Base-by-base conservation (phyloP, 495 filamentous ascomycete species). In the Annulohypoxylon bovei region DNA sequence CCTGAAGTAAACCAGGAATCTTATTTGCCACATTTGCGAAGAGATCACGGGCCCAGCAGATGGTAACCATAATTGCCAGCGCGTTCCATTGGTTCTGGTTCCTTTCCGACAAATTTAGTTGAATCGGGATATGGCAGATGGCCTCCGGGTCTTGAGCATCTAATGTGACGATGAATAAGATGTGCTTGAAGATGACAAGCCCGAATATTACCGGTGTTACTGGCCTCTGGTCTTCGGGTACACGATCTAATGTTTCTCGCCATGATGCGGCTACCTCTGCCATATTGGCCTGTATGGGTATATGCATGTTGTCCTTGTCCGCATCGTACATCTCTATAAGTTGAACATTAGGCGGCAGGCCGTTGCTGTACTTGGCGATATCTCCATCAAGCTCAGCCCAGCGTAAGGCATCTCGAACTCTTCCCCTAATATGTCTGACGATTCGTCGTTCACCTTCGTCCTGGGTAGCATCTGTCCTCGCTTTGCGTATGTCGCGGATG, bases 41-140 rank as follows among this genome's bases (percentile, higher is more conserved):
- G 7, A 64, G 52, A 42, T 77, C 75, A n/a, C 75, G 70, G 20
- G 75, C 75, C 75, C 75, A 77, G 22, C 75, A 77, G 20, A 75
- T 46, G n/a, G 75, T 77, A 11, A 68, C 73, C 64, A 77, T 57
- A 14, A 77, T 72, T 16, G 75, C 75, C 49, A 77, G 52, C 9
- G 75, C 69, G 46, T 77, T 77, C 75, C 75, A 77, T 28, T 75
- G 73, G 18, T 73, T 54, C 53, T 77, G 75, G 28, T 69, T 75
- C 47, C 23, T 62, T 56, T 75, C 75, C 16, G 70, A 74, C 32
- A 77, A 57, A 42, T 77, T 67, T 20, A 77, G 58, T 30, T 72
- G 72, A 32, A 67, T 73, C 23, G 75, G 70, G 16, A 77, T 61
- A 11, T 71, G 70, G 14, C 71, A 73, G n/a, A 39, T 35, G 18